A percentile compares a stretch with the other conserved stretches of the same genome.
Conservation (phyloP, 306 rosid species). For the Benincasa hispida region DNA sequence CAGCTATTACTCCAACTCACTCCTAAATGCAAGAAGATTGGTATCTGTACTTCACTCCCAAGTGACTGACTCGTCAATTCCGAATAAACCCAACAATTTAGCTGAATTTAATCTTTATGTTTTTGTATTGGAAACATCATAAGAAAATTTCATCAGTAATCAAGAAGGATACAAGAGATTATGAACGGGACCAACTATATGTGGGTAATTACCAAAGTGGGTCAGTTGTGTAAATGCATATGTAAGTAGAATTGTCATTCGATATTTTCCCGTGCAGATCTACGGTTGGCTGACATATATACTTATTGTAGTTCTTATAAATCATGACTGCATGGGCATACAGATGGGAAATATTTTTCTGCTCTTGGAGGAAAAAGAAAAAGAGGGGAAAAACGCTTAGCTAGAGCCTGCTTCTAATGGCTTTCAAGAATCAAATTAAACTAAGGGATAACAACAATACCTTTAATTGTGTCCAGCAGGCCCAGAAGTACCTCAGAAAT, state of each 20-base stretch:
- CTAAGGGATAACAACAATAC: slow-evolving; percentile 18
- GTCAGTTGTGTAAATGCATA: not conserved
- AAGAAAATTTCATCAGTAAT: not conserved
- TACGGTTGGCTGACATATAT: not conserved
- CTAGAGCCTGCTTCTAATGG: not conserved
- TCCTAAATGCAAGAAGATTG: not conserved
- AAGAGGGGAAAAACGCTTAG: not conserved
- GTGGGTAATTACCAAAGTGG: not conserved
- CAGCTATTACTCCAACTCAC: not conserved
- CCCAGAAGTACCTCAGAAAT: slow-evolving; percentile 55
- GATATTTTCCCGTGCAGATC: not conserved
- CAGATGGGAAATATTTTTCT: not conserved
- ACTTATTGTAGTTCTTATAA: not conserved
- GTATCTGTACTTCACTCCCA: not conserved
- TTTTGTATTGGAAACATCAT: not conserved
- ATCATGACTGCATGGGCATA: not conserved
- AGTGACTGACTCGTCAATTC: not conserved
- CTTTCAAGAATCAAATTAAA: not conserved
- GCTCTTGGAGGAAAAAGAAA: not conserved
- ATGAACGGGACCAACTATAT: not conserved
- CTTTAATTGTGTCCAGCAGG: slow-evolving; percentile 51
- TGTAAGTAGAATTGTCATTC: not conserved
- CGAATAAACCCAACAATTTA: not conserved
- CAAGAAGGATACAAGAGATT: not conserved
- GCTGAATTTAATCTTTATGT: not conserved